phyloP scores from a whole-genome alignment of 495 filamentous ascomycete genomes.

The Penicillium arizonense region DNA sequence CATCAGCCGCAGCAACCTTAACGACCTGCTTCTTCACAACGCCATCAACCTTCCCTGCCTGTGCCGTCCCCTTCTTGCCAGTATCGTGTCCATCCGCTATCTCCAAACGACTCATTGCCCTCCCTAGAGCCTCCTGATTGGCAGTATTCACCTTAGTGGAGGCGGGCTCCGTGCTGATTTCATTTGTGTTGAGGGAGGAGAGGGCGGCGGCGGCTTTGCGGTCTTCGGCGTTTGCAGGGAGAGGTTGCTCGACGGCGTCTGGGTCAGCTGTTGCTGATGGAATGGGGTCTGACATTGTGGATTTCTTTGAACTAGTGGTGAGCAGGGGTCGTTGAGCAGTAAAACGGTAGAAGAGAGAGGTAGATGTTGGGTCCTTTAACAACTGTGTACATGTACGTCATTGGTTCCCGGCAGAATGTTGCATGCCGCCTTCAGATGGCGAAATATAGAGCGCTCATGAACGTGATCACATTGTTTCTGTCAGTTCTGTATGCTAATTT shows the following conservation, averaged over 20 bases:
- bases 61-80: constrained; percentile 15
- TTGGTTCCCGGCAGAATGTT: no score
- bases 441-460: no score
- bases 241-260: constrained; percentile 54
- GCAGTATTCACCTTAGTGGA: constrained; percentile 48
- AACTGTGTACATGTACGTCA: no score
- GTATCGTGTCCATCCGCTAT: constrained; percentile 36
- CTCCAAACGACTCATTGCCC: constrained; percentile 75
- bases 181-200: constrained; percentile 69
- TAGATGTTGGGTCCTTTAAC: no score
- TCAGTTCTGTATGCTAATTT: no score
- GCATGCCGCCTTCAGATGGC: no score
- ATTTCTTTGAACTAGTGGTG: background rate
- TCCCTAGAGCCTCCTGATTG: constrained; percentile 78
- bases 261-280: constrained; percentile 67
- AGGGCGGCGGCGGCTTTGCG: constrained; percentile 89
- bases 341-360: no score
- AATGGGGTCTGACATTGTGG: constrained; percentile 59
- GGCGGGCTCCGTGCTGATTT: constrained; percentile 42
- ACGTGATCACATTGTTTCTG: no score
- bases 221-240: constrained; percentile 74
- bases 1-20: constrained; percentile 66
- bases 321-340: background rate
- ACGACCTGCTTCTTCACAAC: constrained; percentile 52
- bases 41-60: constrained; percentile 42